Evolutionary conservation across 2,329 filamentous ascomycete genomes (phyloP), one percentile per base, ranked within the genome.

Genomic region (Dothideomycetes sp.): DNA sequence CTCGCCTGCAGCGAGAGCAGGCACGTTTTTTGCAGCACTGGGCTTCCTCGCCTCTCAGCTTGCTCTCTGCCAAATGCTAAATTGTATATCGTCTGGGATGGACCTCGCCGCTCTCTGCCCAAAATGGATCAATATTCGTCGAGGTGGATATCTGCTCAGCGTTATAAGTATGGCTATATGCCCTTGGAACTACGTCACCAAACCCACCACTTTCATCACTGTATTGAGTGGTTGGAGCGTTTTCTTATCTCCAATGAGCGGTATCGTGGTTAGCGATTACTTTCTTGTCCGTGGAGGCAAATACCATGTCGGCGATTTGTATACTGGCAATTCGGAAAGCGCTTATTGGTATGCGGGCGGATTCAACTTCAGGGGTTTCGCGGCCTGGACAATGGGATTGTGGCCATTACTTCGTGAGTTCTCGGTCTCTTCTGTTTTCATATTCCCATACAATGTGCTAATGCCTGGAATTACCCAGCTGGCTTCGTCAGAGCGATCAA

Each of bases 111-210:
- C 65, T 1, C 52, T 75, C 0, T 66, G 66, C 42, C 70, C 72
- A 0, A 61, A 59, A 31, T 75, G 67, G 45, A 65, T 77, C 54
- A 74, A 73, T 50, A 75, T 76, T 42, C 58, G 71, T 4, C 64
- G 73, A 2, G 74, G 73, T 1, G 63, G 63, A 3, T 69, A 69
- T 43, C 55, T 76, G 31, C 65, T 62, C 4, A 58, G 65, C 0
- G 45, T 70, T 3, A 53, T 72, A 5, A 62, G 59, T 10, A 63
- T 69, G 24, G 58, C 59, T 0, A 59, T 65, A 29, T 66, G 65
- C 43, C 72, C 71, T 0, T 76, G 71, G 72, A 56, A 73, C 41
- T 57, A 74, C 0, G 54, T 74, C 3, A 59, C 61, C 5, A 61
- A 56, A 0, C 66, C 69, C 1, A 52, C 57, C 8, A 64, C 62